Conservation (phyloP, 2,329 filamentous ascomycete genomes). For the Exophiala oligosperma region DNA sequence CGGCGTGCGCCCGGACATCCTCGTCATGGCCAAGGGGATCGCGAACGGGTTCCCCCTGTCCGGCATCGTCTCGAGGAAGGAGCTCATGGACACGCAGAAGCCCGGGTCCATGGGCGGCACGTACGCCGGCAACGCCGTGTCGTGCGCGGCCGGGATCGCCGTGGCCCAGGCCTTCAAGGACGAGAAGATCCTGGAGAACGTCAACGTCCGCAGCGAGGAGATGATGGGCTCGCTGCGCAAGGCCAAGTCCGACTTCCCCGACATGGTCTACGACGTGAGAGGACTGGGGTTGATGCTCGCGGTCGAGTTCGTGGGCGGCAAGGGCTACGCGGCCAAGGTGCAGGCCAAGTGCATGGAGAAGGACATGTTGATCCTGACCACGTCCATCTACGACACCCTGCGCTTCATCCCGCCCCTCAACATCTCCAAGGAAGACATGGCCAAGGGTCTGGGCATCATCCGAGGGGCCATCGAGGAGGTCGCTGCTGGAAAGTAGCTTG, state of each 20-base stretch:
- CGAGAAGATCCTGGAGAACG: conserved; percentile 39
- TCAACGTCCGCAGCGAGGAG: conserved; percentile 34
- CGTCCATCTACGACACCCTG: conserved; percentile 42
- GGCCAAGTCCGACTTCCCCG: conserved; percentile 30
- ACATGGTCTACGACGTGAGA: conserved; percentile 40
- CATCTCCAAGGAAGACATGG: conserved; percentile 41
- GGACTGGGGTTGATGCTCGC: conserved; percentile 43
- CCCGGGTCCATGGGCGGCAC: conserved; percentile 41
- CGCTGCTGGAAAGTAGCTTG: conserved; percentile 29
- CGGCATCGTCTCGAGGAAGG: conserved; percentile 35
- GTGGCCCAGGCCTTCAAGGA: conserved; percentile 39
- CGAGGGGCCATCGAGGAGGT: conserved; percentile 39
- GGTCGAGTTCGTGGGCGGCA: conserved; percentile 37
- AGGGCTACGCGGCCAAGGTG: conserved; percentile 38
- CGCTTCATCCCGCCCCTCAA: conserved; percentile 43
- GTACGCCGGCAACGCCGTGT: conserved; percentile 40
- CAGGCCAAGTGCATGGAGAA: conserved; percentile 42
- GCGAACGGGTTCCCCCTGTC: conserved; percentile 33
- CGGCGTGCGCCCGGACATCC: conserved; percentile 44
- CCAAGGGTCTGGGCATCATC: conserved; percentile 37
- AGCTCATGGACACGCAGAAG: conserved; percentile 39
- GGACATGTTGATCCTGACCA: conserved; percentile 41
- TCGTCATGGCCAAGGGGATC: conserved; percentile 41
- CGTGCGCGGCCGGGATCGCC: conserved; percentile 39
- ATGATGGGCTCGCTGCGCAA: conserved; percentile 31